A percentile compares a stretch with the other conserved stretches of the same genome.
phyloP scores from a whole-genome alignment of 768 basidiomycete genomes.

The Russula emetica region DNA sequence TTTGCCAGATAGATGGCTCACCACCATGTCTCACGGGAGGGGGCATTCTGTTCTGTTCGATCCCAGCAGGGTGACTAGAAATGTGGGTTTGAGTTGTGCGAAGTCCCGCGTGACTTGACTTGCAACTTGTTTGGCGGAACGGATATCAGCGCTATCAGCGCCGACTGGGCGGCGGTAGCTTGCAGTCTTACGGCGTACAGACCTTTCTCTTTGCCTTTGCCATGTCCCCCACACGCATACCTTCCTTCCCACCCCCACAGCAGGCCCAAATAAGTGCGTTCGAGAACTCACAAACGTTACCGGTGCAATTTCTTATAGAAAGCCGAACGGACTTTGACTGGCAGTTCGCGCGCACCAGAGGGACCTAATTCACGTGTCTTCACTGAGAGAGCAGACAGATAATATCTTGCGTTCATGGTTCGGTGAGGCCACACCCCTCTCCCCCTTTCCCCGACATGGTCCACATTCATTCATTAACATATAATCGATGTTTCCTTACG shows the following conservation, averaged over 20 bases:
- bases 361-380: conserved; percentile 72
- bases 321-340: conserved; percentile 13
- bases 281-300: background rate
- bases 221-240: conserved; percentile 17
- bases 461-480: conserved; percentile 3
- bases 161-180: background rate
- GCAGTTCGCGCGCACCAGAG: conserved; percentile 82
- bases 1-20: conserved; percentile 29
- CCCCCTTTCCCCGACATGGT: conserved; percentile 1
- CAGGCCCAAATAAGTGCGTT: conserved; percentile 84
- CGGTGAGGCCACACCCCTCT: conserved; percentile 43
- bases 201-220: background rate
- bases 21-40: conserved; percentile 23
- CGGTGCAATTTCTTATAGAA: conserved; percentile 14
- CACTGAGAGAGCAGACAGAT: conserved; percentile 71
- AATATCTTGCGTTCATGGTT: conserved; percentile 71
- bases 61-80: background rate
- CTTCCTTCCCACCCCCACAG: conserved; percentile 64
- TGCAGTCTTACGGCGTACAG: background rate
- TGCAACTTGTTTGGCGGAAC: background rate
- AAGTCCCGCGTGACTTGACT: no score
- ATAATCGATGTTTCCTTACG: conserved; percentile 9
- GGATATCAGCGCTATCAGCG: background rate
- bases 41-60: conserved; percentile 20
- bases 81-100: background rate